Evolutionary conservation across 2,329 filamentous ascomycete genomes (phyloP).

Genomic region (Rhytidhysteron rufulum): DNA sequence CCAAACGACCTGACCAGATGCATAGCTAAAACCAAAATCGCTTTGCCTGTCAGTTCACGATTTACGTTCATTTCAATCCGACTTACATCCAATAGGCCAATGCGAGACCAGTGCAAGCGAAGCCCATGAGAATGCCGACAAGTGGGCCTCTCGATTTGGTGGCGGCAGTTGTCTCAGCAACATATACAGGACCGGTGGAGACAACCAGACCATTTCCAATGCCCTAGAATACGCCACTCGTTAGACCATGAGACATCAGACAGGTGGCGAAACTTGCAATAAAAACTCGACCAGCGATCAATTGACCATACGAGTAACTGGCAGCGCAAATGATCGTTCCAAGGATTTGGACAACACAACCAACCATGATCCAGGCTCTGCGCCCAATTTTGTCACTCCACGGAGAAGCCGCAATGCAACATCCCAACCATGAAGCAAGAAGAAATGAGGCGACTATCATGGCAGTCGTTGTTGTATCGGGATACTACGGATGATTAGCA

Average conservation of each 20-base stretch:
- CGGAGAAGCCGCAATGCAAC: conserved; percentile 17
- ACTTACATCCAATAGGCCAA: conserved; percentile 31
- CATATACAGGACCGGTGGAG: conserved; percentile 24
- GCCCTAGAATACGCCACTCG: conserved; percentile 16
- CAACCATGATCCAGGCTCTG: conserved; percentile 22
- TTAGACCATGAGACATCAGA: no score
- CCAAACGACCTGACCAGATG: conserved; percentile 25
- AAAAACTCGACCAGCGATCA: conserved; percentile 24
- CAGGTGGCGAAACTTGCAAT: conserved; percentile 13
- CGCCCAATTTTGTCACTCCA: conserved; percentile 22
- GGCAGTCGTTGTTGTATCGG: conserved; percentile 19
- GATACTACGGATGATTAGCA: conserved; percentile 10
- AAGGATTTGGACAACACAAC: conserved; percentile 22
- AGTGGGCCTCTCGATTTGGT: conserved; percentile 22
- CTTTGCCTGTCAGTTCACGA: no score
- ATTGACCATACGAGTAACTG: conserved; percentile 22
- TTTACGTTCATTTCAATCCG: no score
- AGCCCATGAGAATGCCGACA: conserved; percentile 26
- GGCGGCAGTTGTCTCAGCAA: conserved; percentile 27
- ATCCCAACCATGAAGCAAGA: conserved; percentile 28
- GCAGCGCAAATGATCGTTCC: conserved; percentile 26
- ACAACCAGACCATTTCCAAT: conserved; percentile 31
- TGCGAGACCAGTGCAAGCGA: conserved; percentile 20
- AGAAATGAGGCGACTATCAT: conserved; percentile 29
- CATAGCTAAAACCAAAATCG: conserved; percentile 29